Conservation (phyloP, 805 yeast genomes). For the Myxozyma kluyveri region DNA sequence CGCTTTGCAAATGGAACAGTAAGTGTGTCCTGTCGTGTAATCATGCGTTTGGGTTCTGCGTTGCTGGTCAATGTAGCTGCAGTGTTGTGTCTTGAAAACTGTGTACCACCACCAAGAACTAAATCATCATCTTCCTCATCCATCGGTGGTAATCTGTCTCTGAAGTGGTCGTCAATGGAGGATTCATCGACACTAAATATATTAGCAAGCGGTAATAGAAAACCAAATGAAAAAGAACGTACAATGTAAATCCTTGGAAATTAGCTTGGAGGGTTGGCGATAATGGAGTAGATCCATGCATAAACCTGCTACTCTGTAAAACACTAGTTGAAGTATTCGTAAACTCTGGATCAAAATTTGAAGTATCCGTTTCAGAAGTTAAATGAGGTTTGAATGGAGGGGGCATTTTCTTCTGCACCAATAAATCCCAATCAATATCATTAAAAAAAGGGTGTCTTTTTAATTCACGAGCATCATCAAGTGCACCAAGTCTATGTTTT, state of each 20-base stretch:
- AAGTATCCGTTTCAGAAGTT: conserved; percentile 85
- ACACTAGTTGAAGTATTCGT: conserved; percentile 86
- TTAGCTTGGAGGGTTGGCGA: conserved; percentile 95
- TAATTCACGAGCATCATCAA: conserved; percentile 87
- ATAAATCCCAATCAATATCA: conserved; percentile 85
- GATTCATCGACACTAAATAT: conserved; percentile 73
- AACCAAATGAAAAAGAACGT: conserved; percentile 1
- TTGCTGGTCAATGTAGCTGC: conserved; percentile 4
- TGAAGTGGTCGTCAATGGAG: conserved; percentile 81
- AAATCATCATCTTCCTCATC: conserved; percentile 1
- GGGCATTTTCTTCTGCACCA: conserved; percentile 76
- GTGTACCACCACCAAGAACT: neutral
- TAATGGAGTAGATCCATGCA: conserved; percentile 62
- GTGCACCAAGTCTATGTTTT: conserved; percentile 87
- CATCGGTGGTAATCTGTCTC: conserved; percentile 18
- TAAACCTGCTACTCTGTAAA: conserved; percentile 49
- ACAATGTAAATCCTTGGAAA: conserved; percentile 88
- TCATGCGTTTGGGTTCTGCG: neutral
- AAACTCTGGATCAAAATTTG: conserved; percentile 97
- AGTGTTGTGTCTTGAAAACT: conserved; percentile 5
- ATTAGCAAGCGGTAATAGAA: neutral
- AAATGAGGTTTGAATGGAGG: conserved; percentile 97
- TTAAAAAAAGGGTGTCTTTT: conserved; percentile 88
- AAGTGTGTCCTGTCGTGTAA: neutral
- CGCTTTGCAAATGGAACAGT: neutral